Evolutionary conservation across 2,329 filamentous ascomycete genomes (phyloP).

Genomic region (Aspergillus uvarum): DNA sequence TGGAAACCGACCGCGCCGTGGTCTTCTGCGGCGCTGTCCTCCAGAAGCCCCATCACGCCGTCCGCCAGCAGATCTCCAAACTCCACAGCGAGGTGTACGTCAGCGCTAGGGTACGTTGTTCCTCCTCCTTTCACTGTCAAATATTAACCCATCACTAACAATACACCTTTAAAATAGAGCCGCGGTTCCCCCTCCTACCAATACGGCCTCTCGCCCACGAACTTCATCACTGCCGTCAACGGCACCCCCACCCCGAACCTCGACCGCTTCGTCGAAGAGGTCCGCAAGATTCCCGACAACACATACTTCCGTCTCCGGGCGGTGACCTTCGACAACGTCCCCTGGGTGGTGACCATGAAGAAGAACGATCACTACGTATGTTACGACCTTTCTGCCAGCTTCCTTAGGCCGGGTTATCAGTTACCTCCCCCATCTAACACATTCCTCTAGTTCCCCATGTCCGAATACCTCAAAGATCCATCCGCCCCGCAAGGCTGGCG

Average conservation of each 20-base stretch:
- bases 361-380: constrained; percentile 93
- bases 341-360: constrained; percentile 99
- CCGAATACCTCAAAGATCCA: constrained; percentile 62
- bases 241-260: constrained; percentile 81
- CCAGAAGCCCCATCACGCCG: constrained; percentile 91
- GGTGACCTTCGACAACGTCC: constrained; percentile 98
- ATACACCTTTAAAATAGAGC: constrained; percentile 43
- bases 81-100: constrained; percentile 97
- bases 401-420: too few relatives aligned
- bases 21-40: constrained; percentile 94
- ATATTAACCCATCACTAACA: constrained; percentile 10
- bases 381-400: constrained; percentile 1
- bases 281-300: constrained; percentile 88
- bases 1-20: constrained; percentile 89
- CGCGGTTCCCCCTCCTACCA: constrained; percentile 82
- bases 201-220: constrained; percentile 90
- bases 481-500: constrained; percentile 56
- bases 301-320: constrained; percentile 96
- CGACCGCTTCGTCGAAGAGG: constrained; percentile 74
- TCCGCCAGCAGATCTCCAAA: constrained; percentile 95
- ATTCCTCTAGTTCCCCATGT: constrained; percentile 57
- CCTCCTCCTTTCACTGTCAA: neutral
- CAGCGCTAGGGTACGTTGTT: constrained; percentile 62
- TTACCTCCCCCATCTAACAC: neutral
- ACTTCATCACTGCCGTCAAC: constrained; percentile 97